Conservation (phyloP, 2,329 filamentous ascomycete genomes). For the Coniochaeta sp. region DNA sequence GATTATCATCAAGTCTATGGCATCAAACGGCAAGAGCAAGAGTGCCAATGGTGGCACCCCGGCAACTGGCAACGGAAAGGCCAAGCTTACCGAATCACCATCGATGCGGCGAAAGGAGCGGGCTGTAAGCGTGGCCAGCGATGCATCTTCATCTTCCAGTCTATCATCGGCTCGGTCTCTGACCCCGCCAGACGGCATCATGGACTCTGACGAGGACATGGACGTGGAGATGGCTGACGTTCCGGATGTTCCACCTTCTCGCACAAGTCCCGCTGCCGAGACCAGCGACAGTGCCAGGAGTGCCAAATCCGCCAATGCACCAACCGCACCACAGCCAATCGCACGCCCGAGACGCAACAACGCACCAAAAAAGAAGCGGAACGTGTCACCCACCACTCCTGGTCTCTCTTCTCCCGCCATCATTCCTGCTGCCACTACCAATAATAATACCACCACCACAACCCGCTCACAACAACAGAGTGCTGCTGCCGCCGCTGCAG, state of each 20-base stretch:
- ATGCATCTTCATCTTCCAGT: constrained; percentile 22
- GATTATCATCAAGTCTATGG: too few species aligned
- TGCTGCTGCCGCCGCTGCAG: constrained; percentile 12
- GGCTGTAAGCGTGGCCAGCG: constrained; percentile 2
- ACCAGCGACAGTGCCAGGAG: constrained; percentile 10
- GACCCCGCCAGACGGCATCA: constrained; percentile 15
- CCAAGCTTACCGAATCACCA: constrained; percentile 11
- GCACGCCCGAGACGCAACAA: constrained; percentile 17
- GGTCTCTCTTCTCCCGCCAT: constrained; percentile 5
- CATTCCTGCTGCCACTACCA: constrained; percentile 7
- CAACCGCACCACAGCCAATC: constrained; percentile 19
- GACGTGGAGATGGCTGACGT: too few species aligned
- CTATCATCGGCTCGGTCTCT: constrained; percentile 24
- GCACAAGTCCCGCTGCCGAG: constrained; percentile 12
- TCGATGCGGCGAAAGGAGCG: constrained; percentile 14
- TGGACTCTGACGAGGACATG: constrained; percentile 3
- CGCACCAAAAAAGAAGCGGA: constrained; percentile 19
- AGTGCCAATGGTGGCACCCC: constrained; percentile 11
- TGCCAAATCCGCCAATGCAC: too few species aligned
- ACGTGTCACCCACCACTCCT: constrained; percentile 16
- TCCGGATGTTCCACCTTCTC: constrained; percentile 13
- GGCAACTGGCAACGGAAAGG: not conserved
- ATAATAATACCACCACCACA: constrained; percentile 1
- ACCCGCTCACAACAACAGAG: constrained; percentile 7
- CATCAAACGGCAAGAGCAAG: constrained; percentile 13